A percentile compares a stretch with the other conserved stretches of the same genome.
Conservation (phyloP, 495 filamentous ascomycete genomes). For the Aspergillus biplanus region DNA sequence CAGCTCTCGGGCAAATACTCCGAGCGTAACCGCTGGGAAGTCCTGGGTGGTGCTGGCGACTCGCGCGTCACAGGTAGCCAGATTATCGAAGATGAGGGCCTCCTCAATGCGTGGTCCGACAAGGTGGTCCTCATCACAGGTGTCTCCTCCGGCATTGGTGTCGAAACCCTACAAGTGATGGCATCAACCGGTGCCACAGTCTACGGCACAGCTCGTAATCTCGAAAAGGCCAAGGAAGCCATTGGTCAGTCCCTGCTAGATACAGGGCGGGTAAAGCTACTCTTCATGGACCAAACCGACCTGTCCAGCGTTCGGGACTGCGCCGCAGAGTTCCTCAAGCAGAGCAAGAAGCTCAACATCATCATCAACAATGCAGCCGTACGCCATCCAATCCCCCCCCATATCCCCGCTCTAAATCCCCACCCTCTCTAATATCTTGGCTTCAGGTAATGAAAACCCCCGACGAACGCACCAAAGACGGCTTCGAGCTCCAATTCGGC, state of each 20-base stretch:
- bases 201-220: constrained; percentile 50
- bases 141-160: constrained; percentile 60
- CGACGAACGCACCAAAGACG: constrained; percentile 12
- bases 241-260: constrained; percentile 30
- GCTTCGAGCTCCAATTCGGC: constrained; percentile 39
- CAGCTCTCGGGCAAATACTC: constrained; percentile 9
- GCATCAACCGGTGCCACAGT: constrained; percentile 51
- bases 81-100: constrained; percentile 47
- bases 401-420: background rate
- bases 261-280: constrained; percentile 30
- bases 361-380: constrained; percentile 28
- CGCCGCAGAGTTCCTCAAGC: constrained; percentile 36
- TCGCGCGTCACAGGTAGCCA: constrained; percentile 49
- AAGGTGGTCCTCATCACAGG: constrained; percentile 75
- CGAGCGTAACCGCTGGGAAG: constrained; percentile 6
- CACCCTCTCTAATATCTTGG: too few species aligned
- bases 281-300: constrained; percentile 50
- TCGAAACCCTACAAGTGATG: constrained; percentile 53
- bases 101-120: constrained; percentile 24
- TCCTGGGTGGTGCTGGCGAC: constrained; percentile 47
- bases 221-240: constrained; percentile 43
- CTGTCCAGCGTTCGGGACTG: constrained; percentile 48
- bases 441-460: constrained; percentile 27
- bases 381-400: background rate
- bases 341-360: constrained; percentile 28